Percentiles rank a stretch among this genome's conserved stretches.
These are phyloP conservation scores for Garcia nutans DNA, from an alignment of 345 rosid genomes.

Conservation along the genomic window DNA sequence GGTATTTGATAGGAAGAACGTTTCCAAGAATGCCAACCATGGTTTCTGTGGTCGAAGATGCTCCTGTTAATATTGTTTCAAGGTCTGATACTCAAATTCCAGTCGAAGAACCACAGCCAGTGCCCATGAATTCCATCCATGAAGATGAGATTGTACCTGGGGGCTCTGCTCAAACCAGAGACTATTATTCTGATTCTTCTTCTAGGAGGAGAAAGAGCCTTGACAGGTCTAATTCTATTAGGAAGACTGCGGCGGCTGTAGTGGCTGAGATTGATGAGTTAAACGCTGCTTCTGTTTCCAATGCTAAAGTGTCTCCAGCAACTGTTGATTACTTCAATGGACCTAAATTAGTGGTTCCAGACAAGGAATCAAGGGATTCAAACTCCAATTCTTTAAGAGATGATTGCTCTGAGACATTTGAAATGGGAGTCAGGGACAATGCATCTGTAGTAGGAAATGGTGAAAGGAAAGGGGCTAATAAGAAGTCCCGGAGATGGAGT, in stretches of 20 bases:
- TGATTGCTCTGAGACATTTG: slow-evolving; percentile 73
- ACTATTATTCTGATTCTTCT: slow-evolving; percentile 79
- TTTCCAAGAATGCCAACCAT: slow-evolving; percentile 84
- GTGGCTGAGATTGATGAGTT: slow-evolving; percentile 78
- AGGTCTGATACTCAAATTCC: slow-evolving; percentile 77
- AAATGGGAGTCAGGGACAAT: slow-evolving; percentile 55
- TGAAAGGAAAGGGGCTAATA: slow-evolving; percentile 43
- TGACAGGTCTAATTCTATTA: slow-evolving; percentile 71
- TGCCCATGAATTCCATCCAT: slow-evolving; percentile 31
- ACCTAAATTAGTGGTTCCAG: slow-evolving; percentile 42
- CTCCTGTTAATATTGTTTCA: slow-evolving; percentile 56
- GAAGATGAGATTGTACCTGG: slow-evolving; percentile 70
- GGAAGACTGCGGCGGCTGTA: slow-evolving; percentile 77
- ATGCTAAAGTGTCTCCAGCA: slow-evolving; percentile 74
- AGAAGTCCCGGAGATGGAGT: slow-evolving; percentile 78
- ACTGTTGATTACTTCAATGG: slow-evolving; percentile 45
- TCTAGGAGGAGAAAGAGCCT: slow-evolving; percentile 84
- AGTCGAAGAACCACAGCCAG: slow-evolving; percentile 53
- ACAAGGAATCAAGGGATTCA: slow-evolving; percentile 44
- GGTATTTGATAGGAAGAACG: slow-evolving; percentile 66
- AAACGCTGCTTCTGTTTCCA: slow-evolving; percentile 44
- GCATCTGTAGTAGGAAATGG: slow-evolving; percentile 52
- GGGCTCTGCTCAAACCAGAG: slow-evolving; percentile 86
- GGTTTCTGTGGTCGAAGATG: slow-evolving; percentile 91
- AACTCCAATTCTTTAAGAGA: slow-evolving; percentile 74